Percentiles rank a stretch among this genome's conserved stretches.
Evolutionary conservation across 1,284 basidiomycete genomes (phyloP).

Genomic region (Jaminaea rosea): DNA sequence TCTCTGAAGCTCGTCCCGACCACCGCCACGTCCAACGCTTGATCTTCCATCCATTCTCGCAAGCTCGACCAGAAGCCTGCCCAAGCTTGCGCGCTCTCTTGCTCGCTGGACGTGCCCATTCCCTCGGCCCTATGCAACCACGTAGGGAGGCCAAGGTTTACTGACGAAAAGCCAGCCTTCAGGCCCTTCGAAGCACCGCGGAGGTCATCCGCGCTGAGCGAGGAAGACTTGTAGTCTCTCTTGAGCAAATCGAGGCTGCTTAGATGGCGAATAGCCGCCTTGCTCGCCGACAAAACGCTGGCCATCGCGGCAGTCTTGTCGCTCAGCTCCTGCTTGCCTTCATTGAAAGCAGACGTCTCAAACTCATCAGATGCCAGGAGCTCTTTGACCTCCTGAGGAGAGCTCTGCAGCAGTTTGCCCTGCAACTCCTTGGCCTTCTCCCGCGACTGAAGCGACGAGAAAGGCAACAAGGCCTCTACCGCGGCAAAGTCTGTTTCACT

Average conservation of each 20-base stretch:
- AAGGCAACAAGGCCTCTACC: conserved; percentile 18
- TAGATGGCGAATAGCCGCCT: conserved; percentile 63
- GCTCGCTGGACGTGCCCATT: conserved; percentile 5
- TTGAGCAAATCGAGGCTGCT: conserved; percentile 67
- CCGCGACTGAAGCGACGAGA: conserved; percentile 21
- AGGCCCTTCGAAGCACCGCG: background rate
- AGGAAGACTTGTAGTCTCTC: conserved; percentile 69
- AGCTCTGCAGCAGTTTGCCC: no score
- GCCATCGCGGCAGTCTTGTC: conserved; percentile 15
- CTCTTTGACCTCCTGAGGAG: no score
- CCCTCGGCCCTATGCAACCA: conserved; percentile 2
- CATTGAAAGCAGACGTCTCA: no score
- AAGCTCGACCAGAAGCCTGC: conserved; percentile 25
- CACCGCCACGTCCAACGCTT: conserved; percentile 25
- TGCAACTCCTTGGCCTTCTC: no score
- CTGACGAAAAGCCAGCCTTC: conserved; percentile 6
- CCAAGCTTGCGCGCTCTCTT: conserved; percentile 23
- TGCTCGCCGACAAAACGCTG: conserved; percentile 56
- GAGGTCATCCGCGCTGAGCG: background rate
- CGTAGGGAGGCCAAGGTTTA: conserved; percentile 2
- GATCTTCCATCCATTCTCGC: conserved; percentile 23
- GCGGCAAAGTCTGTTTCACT: conserved; percentile 22
- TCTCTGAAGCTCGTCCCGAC: conserved; percentile 29
- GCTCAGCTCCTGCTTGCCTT: background rate
- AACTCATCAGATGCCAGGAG: no score